Conservation (phyloP, 192 early-diverging fungal genomes). For the Dissophora globulifera region DNA sequence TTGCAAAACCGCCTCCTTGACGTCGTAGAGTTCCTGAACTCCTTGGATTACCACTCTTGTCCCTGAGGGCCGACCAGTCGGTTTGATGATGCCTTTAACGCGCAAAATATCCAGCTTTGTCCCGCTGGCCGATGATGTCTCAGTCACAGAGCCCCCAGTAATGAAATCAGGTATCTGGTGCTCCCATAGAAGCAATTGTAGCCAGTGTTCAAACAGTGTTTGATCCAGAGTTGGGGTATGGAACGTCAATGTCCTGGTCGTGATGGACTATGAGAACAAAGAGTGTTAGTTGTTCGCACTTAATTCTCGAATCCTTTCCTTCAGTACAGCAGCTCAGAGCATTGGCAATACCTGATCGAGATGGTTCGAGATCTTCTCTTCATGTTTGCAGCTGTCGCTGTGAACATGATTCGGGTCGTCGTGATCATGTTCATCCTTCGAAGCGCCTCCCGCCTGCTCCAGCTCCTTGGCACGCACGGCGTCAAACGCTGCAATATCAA, state of each 20-base stretch:
- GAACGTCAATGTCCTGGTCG: slow-evolving; percentile 60
- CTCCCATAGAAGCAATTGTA: slow-evolving; percentile 78
- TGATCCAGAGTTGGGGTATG: slow-evolving; percentile 61
- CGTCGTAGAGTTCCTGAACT: slow-evolving; percentile 73
- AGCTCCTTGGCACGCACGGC: slow-evolving; percentile 47
- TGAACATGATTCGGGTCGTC: slow-evolving; percentile 35
- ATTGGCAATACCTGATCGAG: slow-evolving; percentile 47
- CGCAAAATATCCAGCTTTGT: slow-evolving; percentile 63
- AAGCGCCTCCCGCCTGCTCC: slow-evolving; percentile 16
- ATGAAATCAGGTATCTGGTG: slow-evolving; percentile 41
- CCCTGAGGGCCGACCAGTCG: slow-evolving; percentile 31
- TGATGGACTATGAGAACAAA: slow-evolving; percentile 62
- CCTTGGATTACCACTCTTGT: slow-evolving; percentile 69
- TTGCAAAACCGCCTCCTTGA: slow-evolving; percentile 26
- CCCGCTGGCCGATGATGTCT: background rate
- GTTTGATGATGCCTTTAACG: slow-evolving; percentile 65
- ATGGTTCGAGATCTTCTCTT: slow-evolving; percentile 14
- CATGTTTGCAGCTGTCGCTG: slow-evolving; percentile 24
- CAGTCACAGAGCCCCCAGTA: no score
- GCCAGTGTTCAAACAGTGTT: slow-evolving; percentile 69
- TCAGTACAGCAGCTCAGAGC: no score
- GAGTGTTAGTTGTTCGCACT: no score
- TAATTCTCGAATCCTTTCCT: no score
- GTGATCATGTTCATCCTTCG: slow-evolving; percentile 22
- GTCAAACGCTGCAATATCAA: slow-evolving; percentile 63